Evolutionary conservation across 495 filamentous ascomycete species (phyloP), one percentile per base, ranked within the genome.

Genomic region (Trichocladium uniseriatum): DNA sequence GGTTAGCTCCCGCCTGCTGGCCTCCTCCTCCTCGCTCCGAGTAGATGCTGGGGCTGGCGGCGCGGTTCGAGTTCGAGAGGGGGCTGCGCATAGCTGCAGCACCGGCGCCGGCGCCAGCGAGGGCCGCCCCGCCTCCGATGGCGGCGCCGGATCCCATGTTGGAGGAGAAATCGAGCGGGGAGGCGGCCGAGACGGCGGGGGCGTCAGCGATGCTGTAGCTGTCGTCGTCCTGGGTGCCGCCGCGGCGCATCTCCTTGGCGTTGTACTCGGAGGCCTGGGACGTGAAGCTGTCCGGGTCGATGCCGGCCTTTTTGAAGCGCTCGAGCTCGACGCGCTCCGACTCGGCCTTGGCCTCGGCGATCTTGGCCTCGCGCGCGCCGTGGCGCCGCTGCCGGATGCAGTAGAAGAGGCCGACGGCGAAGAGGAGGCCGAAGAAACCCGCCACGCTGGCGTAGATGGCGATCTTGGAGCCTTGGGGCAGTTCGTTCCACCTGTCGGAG

Each of bases 351-450:
- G 75, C 70, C 45, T 80, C 73, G 18, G 74, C 74, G 4, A 78
- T 53, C 42, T 73, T 75, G 22, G 77, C 75, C 59, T 89, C 85
- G 21, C 69, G 69, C 51, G 77, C 73, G 24, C 87, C 87, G 34
- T 72, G 70, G 37, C 79, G 73, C 42, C 86, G 75, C 61, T 88
- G 83, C 38, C 72, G 74, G 61, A 88, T 62, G 67, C 79, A 86
- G 67, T 78, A 82, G 54, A 83, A 70, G 8, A 70, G 43, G 44
- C 79, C 69, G 15, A 68, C 65, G 20, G 67, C 65, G 24, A 79
- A 47, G 9, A 75, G 51, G n/a, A 67, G 28, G n/a, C 75, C 63
- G 16, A 73, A 71, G 9, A 76, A 75, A 14, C 56, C 71, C 19
- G 66, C 79, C 0, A 66, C 79, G 10, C 69, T 75, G 16, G 75